phyloP scores from a whole-genome alignment of 2,329 filamentous ascomycete species.

The Coniochaeta sp. region DNA sequence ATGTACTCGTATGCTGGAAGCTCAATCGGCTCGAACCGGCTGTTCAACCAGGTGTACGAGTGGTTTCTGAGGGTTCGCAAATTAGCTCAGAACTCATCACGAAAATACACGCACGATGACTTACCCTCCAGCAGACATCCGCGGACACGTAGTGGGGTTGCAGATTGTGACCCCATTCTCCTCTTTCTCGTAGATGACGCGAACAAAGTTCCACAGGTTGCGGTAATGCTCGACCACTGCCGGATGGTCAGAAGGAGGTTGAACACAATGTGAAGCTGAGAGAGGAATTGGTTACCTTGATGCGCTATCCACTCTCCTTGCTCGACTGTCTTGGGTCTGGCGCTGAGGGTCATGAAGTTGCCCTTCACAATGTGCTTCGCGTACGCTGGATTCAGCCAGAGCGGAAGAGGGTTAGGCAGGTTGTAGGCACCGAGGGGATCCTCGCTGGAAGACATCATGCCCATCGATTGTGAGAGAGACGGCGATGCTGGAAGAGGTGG shows the following conservation, averaged over 20 bases:
- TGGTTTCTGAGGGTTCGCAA: conserved; percentile 49
- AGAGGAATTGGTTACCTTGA: conserved; percentile 54
- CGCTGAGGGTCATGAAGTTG: conserved; percentile 83
- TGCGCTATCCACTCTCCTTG: conserved; percentile 83
- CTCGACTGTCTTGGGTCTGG: conserved; percentile 76
- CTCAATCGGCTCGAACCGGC: conserved; percentile 66
- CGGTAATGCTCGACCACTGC: conserved; percentile 78
- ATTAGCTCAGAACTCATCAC: background rate
- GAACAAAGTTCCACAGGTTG: conserved; percentile 71
- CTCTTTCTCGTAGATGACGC: conserved; percentile 71
- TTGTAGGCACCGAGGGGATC: conserved; percentile 21
- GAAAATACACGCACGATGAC: conserved; percentile 21
- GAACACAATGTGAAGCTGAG: background rate
- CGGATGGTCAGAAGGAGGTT: conserved; percentile 12
- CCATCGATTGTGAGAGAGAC: conserved; percentile 15
- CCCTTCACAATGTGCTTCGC: conserved; percentile 78
- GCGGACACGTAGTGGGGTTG: conserved; percentile 69
- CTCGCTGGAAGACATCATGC: conserved; percentile 20
- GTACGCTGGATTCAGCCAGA: conserved; percentile 60
- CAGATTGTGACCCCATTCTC: conserved; percentile 63
- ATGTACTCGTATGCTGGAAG: conserved; percentile 78
- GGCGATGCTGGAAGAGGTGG: conserved; percentile 16
- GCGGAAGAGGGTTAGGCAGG: conserved; percentile 35
- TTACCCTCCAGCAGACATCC: conserved; percentile 79
- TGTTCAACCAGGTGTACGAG: conserved; percentile 81